These are phyloP conservation scores for carrot (Daucus carota) DNA, from an alignment of 129 eudicot genomes.

Conservation along the genomic window DH1_v3.0 NC_030381.2:19993001-19993500, in stretches of 20 bases:
- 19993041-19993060: too few relatives aligned
- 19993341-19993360: background rate
- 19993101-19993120: background rate
- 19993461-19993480: background rate
- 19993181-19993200: background rate
- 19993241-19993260: background rate
- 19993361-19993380: background rate
- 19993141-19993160: background rate
- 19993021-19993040: too few relatives aligned
- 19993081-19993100: background rate
- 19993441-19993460: background rate
- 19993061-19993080: too few relatives aligned
- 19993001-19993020: conserved; percentile 28
- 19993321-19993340: background rate
- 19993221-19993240: background rate
- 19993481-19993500: background rate
- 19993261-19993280: background rate
- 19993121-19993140: background rate
- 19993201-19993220: background rate
- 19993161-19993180: background rate
- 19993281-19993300: background rate
- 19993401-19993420: background rate
- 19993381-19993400: background rate
- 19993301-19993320: background rate
- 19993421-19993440: too few relatives aligned